Base-by-base conservation (phyloP, 192 early-diverging fungal species). In the Linnemannia exigua region DNA sequence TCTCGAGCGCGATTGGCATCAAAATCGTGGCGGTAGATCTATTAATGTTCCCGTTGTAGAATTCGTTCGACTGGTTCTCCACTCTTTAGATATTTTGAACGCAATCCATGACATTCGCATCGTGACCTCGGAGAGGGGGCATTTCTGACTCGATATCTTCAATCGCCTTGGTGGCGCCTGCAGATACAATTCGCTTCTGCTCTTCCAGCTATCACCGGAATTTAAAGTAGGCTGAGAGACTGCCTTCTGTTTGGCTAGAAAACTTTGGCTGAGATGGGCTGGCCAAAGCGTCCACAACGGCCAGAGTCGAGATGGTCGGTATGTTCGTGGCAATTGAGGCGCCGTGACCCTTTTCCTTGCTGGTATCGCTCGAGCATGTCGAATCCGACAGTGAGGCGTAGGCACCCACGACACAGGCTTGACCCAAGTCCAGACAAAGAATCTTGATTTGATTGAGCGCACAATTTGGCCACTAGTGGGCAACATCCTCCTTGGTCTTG, bases 1-100 rank as follows among this genome's bases (percentile, higher is more conserved):
- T 77, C 47, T 16, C 37, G 36, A 0, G 76, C 67, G 12, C 76
- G 67, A 12, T 38, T 8, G 16, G 35, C 22, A 41, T 77, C 76
- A 50, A 67, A 77, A 20, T 28, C 52, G 15, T 54, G 67, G 28
- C 38, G 17, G 36, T 48, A 25, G 22, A 77, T 50, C 35, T 67
- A 11, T 38, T 20, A 19, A 70, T 78, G 50, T 25, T 44, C 48
- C 76, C 76, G 37, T 70, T 70, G 68, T 71, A 78, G n/a, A 67
- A 75, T 19, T 67, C 63, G 0, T 41, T 1, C 20, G 70, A n/a
- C 3, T 20, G 50, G 0, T 70, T 37, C 31, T 70, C 28, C 22
- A 12, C 33, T 3, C 36, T 1, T 44, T 71, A 31, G 8, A 50
- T 20, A 1, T 70, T 9, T 36, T 37, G 6, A 0, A 70, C 17